phyloP scores from a whole-genome alignment of 1,139 yeast species.

The Taphrina communis region DNA sequence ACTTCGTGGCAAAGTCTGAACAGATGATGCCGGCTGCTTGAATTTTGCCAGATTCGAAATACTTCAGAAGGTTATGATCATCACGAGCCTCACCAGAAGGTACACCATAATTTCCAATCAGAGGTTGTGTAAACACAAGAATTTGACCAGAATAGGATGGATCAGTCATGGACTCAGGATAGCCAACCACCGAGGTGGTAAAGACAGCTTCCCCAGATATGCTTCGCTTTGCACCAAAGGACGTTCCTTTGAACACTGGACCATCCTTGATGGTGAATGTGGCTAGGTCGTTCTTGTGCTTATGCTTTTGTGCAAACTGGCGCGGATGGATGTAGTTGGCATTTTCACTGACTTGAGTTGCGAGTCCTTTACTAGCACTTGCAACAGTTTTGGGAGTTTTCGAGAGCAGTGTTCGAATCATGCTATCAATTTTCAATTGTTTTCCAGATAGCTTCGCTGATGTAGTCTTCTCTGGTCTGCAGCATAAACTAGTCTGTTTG shows the following conservation, averaged over 20 bases:
- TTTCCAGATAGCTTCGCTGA: conserved; percentile 30
- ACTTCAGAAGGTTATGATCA: conserved; percentile 79
- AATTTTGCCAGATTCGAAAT: conserved; percentile 86
- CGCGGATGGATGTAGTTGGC: conserved; percentile 39
- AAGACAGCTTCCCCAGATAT: conserved; percentile 97
- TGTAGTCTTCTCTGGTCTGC: conserved; percentile 34
- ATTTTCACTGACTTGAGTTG: conserved; percentile 31
- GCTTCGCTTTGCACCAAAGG: conserved; percentile 92
- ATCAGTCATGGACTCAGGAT: conserved; percentile 98
- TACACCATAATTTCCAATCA: conserved; percentile 97
- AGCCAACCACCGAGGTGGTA: conserved; percentile 95
- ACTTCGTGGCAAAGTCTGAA: conserved; percentile 90
- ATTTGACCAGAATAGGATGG: conserved; percentile 97
- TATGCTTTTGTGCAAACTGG: conserved; percentile 37
- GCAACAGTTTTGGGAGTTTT: conserved; percentile 8
- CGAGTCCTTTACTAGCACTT: conserved; percentile 11
- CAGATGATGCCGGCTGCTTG: conserved; percentile 97
- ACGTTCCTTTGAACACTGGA: conserved; percentile 88
- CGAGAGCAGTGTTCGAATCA: conserved; percentile 19
- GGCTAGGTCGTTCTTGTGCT: conserved; percentile 68
- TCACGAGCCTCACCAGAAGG: conserved; percentile 84
- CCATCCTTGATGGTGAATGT: conserved; percentile 91
- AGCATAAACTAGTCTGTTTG: conserved; percentile 29
- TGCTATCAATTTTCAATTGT: conserved; percentile 19
- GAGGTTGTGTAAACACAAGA: conserved; percentile 93